Percentiles rank a stretch among this genome's conserved stretches.
These are phyloP conservation scores for Croton setiger DNA, from an alignment of 441 rosid species.

Conservation along the genomic window DNA sequence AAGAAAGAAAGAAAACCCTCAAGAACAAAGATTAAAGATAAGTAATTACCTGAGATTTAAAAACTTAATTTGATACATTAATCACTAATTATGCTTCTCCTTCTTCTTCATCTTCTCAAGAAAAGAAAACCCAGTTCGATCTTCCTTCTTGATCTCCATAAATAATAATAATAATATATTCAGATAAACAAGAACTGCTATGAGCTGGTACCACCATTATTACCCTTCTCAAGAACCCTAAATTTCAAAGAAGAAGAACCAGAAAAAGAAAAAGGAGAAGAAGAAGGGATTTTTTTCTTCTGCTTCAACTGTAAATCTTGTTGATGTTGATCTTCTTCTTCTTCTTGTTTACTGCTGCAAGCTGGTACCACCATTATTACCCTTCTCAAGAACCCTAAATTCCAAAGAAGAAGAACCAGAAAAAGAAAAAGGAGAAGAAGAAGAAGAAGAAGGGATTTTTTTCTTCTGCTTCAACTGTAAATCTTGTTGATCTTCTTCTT, in stretches of 20 bases:
- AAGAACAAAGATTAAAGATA: background rate
- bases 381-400: constrained; percentile 45
- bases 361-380: constrained; percentile 9
- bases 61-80: background rate
- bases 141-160: background rate
- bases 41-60: constrained; percentile 8
- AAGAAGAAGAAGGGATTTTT: too few relatives aligned
- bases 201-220: background rate
- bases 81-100: constrained; percentile 1
- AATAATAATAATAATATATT: too few relatives aligned
- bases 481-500: constrained; percentile 12
- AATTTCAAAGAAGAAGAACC: constrained; percentile 14
- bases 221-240: constrained; percentile 47
- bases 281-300: too few relatives aligned
- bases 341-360: constrained; percentile 27
- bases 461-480: too few relatives aligned
- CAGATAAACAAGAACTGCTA: constrained; percentile 22
- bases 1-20: background rate
- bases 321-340: constrained; percentile 15
- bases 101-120: background rate
- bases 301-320: background rate
- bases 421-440: too few relatives aligned
- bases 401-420: constrained; percentile 3
- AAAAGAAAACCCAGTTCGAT: background rate
- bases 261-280: background rate